Conservation (phyloP, 2,329 filamentous ascomycete species). For the Pestalotiopsis sp. region DNA sequence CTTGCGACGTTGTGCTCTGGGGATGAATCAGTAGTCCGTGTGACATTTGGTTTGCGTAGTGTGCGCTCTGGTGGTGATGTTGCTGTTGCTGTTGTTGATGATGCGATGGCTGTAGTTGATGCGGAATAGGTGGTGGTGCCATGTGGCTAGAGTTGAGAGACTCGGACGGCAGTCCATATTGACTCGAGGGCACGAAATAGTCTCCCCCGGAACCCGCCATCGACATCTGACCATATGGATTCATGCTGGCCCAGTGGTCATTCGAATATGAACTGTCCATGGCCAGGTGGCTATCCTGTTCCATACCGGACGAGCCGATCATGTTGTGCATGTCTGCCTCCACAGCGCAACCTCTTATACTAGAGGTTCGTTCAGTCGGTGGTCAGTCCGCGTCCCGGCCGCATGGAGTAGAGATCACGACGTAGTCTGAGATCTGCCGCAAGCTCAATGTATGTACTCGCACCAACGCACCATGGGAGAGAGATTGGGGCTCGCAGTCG, state of each 20-base stretch:
- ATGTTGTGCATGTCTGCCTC: constrained; percentile 47
- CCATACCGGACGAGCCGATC: constrained; percentile 47
- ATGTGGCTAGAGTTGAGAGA: constrained; percentile 47
- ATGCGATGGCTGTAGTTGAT: constrained; percentile 47
- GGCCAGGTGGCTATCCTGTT: constrained; percentile 47
- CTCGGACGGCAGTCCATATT: constrained; percentile 51
- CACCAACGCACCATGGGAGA: constrained; percentile 22
- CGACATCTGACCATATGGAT: constrained; percentile 68
- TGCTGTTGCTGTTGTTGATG: constrained; percentile 32
- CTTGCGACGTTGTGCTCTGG: constrained; percentile 42
- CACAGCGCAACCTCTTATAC: constrained; percentile 22
- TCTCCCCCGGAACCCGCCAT: constrained; percentile 70
- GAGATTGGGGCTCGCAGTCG: constrained; percentile 28
- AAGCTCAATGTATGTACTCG: constrained; percentile 24
- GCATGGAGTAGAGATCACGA: constrained; percentile 26
- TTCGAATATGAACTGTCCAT: constrained; percentile 44
- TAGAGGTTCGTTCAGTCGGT: constrained; percentile 18
- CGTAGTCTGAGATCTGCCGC: constrained; percentile 22
- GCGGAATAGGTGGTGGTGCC: constrained; percentile 63
- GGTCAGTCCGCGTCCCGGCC: constrained; percentile 22
- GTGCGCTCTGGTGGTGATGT: constrained; percentile 29
- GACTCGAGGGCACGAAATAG: constrained; percentile 60
- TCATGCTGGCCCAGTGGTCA: constrained; percentile 59
- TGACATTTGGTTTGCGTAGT: constrained; percentile 56
- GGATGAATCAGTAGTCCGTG: constrained; percentile 71